These are phyloP conservation scores for Aspergillus melleus DNA, from an alignment of 2,329 filamentous ascomycete genomes.

Conservation along the genomic window DNA sequence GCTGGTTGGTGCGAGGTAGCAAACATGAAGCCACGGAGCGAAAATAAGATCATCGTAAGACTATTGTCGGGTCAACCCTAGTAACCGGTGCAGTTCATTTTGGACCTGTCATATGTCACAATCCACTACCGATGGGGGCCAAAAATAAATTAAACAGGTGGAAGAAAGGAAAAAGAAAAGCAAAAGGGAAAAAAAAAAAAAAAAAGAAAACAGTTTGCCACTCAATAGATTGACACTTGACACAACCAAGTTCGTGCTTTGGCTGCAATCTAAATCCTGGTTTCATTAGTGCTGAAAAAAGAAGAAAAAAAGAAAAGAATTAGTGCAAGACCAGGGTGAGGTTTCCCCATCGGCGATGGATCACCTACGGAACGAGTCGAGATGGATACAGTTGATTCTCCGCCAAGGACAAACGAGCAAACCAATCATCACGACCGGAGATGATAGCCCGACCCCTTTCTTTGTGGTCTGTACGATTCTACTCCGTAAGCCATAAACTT, in stretches of 20 bases:
- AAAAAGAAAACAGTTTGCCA: background rate
- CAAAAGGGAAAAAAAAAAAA: background rate
- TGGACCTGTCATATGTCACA: background rate
- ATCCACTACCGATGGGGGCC: background rate
- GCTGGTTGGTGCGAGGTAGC: background rate
- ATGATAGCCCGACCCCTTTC: background rate
- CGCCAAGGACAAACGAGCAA: background rate
- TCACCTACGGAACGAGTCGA: background rate
- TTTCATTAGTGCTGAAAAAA: background rate
- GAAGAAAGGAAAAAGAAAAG: background rate
- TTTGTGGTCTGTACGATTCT: background rate
- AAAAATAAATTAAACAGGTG: background rate
- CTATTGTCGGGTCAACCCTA: background rate
- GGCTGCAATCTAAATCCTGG: background rate
- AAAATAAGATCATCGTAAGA: background rate
- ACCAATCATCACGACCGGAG: conserved; percentile 3
- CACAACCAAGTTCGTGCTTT: background rate
- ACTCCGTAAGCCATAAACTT: background rate
- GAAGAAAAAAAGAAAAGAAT: background rate
- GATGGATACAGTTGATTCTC: background rate
- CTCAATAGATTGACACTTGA: background rate
- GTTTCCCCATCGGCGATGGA: background rate
- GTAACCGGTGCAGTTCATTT: background rate
- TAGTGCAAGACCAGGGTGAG: background rate
- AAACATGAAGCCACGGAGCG: background rate